Percentiles rank a stretch among this genome's conserved stretches.
phyloP scores from a whole-genome alignment of 2,329 filamentous ascomycete species.

The Penicillium frequentans region DNA sequence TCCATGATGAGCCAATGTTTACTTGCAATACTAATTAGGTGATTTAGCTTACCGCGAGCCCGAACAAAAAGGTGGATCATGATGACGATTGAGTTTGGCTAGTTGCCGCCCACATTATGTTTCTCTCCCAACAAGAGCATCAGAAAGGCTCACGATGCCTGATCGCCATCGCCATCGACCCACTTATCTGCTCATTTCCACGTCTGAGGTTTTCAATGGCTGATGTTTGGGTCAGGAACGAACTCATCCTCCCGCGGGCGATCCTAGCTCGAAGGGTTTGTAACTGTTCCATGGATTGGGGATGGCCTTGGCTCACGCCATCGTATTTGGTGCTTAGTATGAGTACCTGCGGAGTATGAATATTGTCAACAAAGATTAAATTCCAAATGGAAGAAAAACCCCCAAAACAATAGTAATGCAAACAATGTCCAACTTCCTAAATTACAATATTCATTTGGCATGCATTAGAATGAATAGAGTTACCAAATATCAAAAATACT shows the following conservation, averaged over 20 bases:
- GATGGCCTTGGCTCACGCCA: not conserved
- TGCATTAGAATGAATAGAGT: not conserved
- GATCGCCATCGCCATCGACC: not conserved
- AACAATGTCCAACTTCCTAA: not conserved
- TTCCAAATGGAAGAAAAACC: not conserved
- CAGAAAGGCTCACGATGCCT: not conserved
- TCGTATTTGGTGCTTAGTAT: not conserved
- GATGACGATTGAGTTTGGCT: constrained; percentile 6
- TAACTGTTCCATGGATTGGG: not conserved
- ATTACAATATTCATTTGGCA: not conserved
- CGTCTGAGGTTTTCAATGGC: not conserved
- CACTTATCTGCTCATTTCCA: constrained; percentile 1
- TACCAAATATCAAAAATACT: not conserved
- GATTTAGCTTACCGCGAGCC: not conserved
- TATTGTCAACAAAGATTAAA: not conserved
- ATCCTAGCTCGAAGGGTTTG: not conserved
- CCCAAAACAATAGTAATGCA: not conserved
- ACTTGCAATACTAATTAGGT: not conserved
- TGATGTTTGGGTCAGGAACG: constrained; percentile 7
- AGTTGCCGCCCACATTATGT: not conserved
- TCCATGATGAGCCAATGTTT: not conserved
- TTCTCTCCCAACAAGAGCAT: not conserved
- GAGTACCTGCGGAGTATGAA: not conserved
- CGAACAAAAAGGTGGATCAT: not conserved
- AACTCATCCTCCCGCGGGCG: not conserved